Base-by-base conservation (phyloP, 1,139 yeast genomes). In the Ogataea hybrid region DNA sequence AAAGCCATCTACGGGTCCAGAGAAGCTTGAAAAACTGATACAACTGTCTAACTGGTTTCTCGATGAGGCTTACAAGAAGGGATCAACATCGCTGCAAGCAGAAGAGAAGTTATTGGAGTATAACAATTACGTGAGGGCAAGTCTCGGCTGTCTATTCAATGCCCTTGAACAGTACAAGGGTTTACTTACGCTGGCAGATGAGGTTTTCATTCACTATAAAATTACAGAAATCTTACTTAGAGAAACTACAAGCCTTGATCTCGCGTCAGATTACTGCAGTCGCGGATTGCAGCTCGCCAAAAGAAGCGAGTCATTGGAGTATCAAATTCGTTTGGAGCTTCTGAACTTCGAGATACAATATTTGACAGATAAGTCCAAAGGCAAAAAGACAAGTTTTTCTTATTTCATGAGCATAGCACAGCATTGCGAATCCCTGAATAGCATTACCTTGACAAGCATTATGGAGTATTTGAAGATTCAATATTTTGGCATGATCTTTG, bases 231-330 rank as follows among this genome's bases (percentile, higher is more conserved):
- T 73, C 2, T 64, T 70, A 43, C 63, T 65, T 33, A 48, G 52
- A 17, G 81, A 76, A 44, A 75, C 79, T 0, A 59, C 59, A 11
- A 66, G 68, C 43, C 47, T 59, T 11, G 65, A 64, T 28, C 49
- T 59, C 21, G 79, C 80, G 0, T 71, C 70, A 23, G 65, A 61
- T 2, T 68, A 67, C 41, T 61, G 68, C n/a, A 61, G 59, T 33
- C 60, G 59, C 44, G 74, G 77, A 2, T 55, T 71, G 2, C 50
- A 62, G 1, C 49, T 73, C 4, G 61, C 75, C 6, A 50, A 57
- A 10, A 57, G 73, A 54, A 46, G 51, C 39, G 28, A 28, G 8
- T 40, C 39, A 9, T 47, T 39, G 12, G 46, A 49, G 2, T 32
- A 46, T 16, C 57, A 58, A 35, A 58, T 69, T 20, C 55, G 58